Evolutionary conservation across 2,329 filamentous ascomycete species (phyloP), one percentile per base, ranked within the genome.

Genomic region (Byssothecium circinans): DNA sequence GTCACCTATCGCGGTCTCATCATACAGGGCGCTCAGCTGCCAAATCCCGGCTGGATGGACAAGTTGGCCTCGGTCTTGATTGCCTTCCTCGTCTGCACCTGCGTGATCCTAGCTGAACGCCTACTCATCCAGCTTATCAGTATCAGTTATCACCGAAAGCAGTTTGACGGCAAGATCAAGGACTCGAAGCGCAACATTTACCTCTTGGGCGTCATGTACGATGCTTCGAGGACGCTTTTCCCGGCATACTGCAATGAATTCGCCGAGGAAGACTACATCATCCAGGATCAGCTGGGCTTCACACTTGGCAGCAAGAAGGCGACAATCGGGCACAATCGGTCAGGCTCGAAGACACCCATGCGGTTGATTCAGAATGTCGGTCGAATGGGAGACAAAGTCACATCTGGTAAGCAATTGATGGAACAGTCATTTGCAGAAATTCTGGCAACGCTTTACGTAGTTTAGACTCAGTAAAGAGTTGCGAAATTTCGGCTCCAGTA

Each of bases 221-320:
- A 97, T 56, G 91, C 91, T 17, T 96, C 92, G 2, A 82, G 91
- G 43, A 81, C 84, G 4, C 78, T 97, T 41, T 99, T 97, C 65
- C 94, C 94, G 20, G 87, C 91, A 73, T 96, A 96, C 74, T 96
- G 91, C 73, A 80, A 78, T 19, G 92, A 97, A 62, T 97, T 99
- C 61, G 79, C 81, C 15, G 89, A 96, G 19, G 94, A 97, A 68
- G 94, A 99, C 71, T 88, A 91, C 66, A 79, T 90, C 62, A 96
- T 99, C 67, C 89, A 88, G 64, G 91, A 96, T 63, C 83, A 73
- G 18, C 57, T 79, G 35, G 70, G 91, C 62, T 75, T 89, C 37
- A 79, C 83, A 55, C 76, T 89, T 15, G 75, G 79, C 14, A 81
- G 79, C 51, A 83, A 81, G 49, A 79, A 76, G 59, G 78, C 74